Evolutionary conservation across 495 filamentous ascomycete species (phyloP).

Genomic region (Penicillium ochrochloron): DNA sequence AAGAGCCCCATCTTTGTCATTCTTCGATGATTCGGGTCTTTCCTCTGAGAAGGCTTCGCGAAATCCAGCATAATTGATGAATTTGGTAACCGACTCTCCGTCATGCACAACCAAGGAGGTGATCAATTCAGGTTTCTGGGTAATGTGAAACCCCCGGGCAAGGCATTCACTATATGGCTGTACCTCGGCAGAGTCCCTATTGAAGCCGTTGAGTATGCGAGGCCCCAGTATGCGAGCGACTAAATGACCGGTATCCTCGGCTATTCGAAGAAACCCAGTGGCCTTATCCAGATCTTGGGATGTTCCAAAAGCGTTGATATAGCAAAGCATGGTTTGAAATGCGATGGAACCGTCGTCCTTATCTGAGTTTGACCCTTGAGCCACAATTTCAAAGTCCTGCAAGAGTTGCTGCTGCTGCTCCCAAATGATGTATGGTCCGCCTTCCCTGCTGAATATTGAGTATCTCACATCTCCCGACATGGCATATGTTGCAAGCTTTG

Average conservation of each 20-base stretch:
- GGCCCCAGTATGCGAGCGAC: slow-evolving; percentile 11
- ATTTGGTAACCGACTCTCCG: slow-evolving; percentile 4
- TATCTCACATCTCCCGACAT: slow-evolving; percentile 28
- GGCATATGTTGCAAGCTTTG: slow-evolving; percentile 33
- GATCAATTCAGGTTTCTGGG: not conserved
- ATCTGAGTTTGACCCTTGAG: slow-evolving; percentile 17
- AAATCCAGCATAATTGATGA: slow-evolving; percentile 10
- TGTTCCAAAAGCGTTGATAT: slow-evolving; percentile 31
- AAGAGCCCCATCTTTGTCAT: not conserved
- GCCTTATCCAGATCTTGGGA: slow-evolving; percentile 26
- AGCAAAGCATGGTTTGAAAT: slow-evolving; percentile 36
- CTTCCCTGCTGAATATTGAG: slow-evolving; percentile 27
- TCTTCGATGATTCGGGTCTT: not conserved
- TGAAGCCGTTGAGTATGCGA: slow-evolving; percentile 22
- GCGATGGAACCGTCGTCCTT: slow-evolving; percentile 20
- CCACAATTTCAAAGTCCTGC: slow-evolving; percentile 24
- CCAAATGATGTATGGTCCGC: slow-evolving; percentile 32
- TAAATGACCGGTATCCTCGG: slow-evolving; percentile 20
- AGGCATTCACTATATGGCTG: slow-evolving; percentile 12
- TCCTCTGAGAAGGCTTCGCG: not conserved
- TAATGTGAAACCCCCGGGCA: slow-evolving; percentile 3
- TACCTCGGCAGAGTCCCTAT: not conserved
- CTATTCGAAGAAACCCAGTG: slow-evolving; percentile 24
- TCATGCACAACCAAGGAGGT: not conserved
- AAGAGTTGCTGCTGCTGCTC: slow-evolving; percentile 35